Base-by-base conservation (phyloP, 75 land plant genomes). In the Adiantum capillusveneris region DNA sequence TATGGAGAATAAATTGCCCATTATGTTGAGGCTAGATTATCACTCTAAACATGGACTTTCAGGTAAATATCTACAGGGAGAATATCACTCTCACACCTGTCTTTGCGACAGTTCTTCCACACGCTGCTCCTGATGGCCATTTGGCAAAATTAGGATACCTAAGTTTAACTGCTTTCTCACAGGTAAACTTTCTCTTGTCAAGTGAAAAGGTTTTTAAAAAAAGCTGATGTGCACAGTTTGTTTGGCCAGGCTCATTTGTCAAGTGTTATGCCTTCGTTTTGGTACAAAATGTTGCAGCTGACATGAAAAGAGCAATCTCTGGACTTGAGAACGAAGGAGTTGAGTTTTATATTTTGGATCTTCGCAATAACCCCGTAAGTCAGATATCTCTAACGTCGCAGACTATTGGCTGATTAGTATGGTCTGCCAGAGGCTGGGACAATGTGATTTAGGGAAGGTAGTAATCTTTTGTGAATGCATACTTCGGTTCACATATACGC, bases 281-380 rank as follows among this genome's bases (percentile, higher is more conserved):
- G 1, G 11, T 60, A 28, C 70, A 94, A 96, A 81, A 79, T 72
- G 98, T 96, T 67, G 98, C 96, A n/a, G 60, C 53, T 37, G 98
- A 94, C 31, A 90, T 94, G 96, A 84, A 81, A 44, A 73, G 71
- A 63, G 81, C 80, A 11, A 74, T 94, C 44, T 41, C 74, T 37
- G 74, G 72, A 54, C 65, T 94, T 84, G 96, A 94, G 61, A 57
- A 52, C 29, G 76, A 79, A 36, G 86, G 82, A 36, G 98, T 81
- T 30, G 77, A 86, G 11, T 86, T 96, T 5, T 94, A 90, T 76
- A 94, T 94, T 59, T 58, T 94, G 30, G 98, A 94, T 60, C 61
- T 94, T 53, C 72, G 98, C 22, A 94, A 94, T 61, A 94, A 94
- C 57, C 98, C 98, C 14, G 98, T 94, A 61, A 62, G 75, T 64